phyloP scores from a whole-genome alignment of 1,139 yeast genomes.

The Blastobotrys serpentis region DNA sequence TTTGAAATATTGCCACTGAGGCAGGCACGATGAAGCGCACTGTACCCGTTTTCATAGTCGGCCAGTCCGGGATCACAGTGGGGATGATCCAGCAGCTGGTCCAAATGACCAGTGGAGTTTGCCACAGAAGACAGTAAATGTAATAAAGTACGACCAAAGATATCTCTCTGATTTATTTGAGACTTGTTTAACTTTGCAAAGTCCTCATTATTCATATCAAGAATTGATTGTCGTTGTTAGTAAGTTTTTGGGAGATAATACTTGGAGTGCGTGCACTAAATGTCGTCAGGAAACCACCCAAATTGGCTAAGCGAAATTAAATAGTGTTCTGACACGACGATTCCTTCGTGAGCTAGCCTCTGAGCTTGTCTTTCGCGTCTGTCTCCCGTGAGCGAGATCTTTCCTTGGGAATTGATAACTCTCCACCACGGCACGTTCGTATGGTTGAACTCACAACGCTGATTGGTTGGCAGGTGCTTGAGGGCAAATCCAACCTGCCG shows the following conservation, averaged over 20 bases:
- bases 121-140: slow-evolving; percentile 60
- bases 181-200: slow-evolving; percentile 41
- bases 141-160: slow-evolving; percentile 69
- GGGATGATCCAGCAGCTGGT: slow-evolving; percentile 48
- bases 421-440: slow-evolving; percentile 78
- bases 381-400: slow-evolving; percentile 45
- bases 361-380: slow-evolving; percentile 52
- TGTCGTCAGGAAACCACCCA: slow-evolving; percentile 71
- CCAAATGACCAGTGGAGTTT: background rate
- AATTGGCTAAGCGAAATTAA: slow-evolving; percentile 46
- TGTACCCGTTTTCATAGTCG: slow-evolving; percentile 84
- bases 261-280: slow-evolving; percentile 4
- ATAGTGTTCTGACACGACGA: slow-evolving; percentile 42
- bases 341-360: slow-evolving; percentile 50
- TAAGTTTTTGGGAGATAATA: slow-evolving; percentile 4
- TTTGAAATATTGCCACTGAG: slow-evolving; percentile 58
- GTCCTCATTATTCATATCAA: slow-evolving; percentile 4
- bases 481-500: slow-evolving; percentile 73
- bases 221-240: background rate
- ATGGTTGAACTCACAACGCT: slow-evolving; percentile 31
- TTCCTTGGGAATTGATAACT: slow-evolving; percentile 61
- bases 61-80: slow-evolving; percentile 44
- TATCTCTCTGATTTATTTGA: slow-evolving; percentile 56
- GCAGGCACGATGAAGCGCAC: slow-evolving; percentile 70
- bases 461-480: slow-evolving; percentile 46